phyloP scores from a whole-genome alignment of 2,329 filamentous ascomycete species.

The Rutstroemia sp. region DNA sequence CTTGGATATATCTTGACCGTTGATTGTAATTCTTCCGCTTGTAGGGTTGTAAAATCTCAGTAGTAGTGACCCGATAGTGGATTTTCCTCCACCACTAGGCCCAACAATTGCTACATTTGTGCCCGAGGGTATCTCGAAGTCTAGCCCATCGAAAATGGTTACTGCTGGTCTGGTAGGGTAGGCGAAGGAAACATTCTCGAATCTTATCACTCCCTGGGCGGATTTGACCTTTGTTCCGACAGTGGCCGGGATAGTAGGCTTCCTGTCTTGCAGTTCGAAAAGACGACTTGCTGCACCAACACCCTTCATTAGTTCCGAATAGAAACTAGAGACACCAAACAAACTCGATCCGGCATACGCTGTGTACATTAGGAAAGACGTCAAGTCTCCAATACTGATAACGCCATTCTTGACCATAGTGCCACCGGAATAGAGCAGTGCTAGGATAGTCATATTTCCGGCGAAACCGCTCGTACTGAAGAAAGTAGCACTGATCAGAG shows the following conservation, averaged over 20 bases:
- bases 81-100: conserved; percentile 92
- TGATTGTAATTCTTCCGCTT: conserved; percentile 69
- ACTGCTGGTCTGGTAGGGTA: conserved; percentile 94
- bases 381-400: conserved; percentile 86
- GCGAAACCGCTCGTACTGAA: conserved; percentile 82
- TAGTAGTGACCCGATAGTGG: conserved; percentile 85
- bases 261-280: conserved; percentile 90
- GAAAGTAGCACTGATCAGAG: conserved; percentile 83
- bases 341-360: conserved; percentile 79
- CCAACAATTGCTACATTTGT: conserved; percentile 96
- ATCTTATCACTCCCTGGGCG: conserved; percentile 82
- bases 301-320: conserved; percentile 98
- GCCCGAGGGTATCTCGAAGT: conserved; percentile 87
- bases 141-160: conserved; percentile 78
- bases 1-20: conserved; percentile 70
- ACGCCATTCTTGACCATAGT: conserved; percentile 79
- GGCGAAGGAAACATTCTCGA: conserved; percentile 77
- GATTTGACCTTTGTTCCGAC: conserved; percentile 71
- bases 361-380: conserved; percentile 98
- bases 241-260: conserved; percentile 81
- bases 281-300: conserved; percentile 93
- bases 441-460: conserved; percentile 93
- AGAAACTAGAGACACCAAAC: conserved; percentile 91
- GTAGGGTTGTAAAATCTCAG: conserved; percentile 87
- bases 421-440: conserved; percentile 83